Conservation (phyloP, 345 rosid genomes). For the Turritis glabra region DNA sequence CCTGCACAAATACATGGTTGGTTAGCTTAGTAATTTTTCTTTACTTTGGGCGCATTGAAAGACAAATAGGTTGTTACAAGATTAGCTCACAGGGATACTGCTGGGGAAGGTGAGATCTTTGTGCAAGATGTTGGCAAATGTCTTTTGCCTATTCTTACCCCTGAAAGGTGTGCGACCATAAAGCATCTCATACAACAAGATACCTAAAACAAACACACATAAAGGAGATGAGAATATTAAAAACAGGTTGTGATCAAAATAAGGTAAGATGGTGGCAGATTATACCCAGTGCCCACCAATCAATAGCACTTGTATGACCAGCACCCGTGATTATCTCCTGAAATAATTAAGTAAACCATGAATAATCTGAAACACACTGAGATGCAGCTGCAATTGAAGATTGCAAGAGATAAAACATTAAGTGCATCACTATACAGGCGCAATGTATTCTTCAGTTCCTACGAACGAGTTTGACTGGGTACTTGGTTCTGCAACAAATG, state of each 20-base stretch:
- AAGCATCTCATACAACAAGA: conserved; percentile 92
- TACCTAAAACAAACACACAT: conserved; percentile 51
- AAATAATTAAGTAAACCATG: conserved; percentile 27
- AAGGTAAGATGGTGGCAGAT: not conserved
- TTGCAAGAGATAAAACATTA: conserved; percentile 12
- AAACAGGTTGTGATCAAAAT: not conserved
- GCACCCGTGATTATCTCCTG: conserved; percentile 95
- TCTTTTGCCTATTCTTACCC: conserved; percentile 96
- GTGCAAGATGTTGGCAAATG: conserved; percentile 88
- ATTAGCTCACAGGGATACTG: conserved; percentile 71
- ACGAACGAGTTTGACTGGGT: conserved; percentile 86
- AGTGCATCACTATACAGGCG: conserved; percentile 67
- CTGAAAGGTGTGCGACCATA: conserved; percentile 98
- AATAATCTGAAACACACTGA: not conserved
- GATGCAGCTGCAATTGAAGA: not conserved
- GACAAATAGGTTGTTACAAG: conserved; percentile 13
- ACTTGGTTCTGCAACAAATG: conserved; percentile 86
- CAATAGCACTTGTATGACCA: conserved; percentile 89
- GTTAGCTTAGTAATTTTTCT: not conserved
- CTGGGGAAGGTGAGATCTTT: conserved; percentile 97
- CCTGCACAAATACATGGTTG: conserved; percentile 56
- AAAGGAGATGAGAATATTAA: not conserved
- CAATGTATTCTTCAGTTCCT: conserved; percentile 97
- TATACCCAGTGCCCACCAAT: conserved; percentile 99
- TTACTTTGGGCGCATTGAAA: not conserved